phyloP scores from a whole-genome alignment of 306 rosid species.

The Elaeagnus macrophylla region DNA sequence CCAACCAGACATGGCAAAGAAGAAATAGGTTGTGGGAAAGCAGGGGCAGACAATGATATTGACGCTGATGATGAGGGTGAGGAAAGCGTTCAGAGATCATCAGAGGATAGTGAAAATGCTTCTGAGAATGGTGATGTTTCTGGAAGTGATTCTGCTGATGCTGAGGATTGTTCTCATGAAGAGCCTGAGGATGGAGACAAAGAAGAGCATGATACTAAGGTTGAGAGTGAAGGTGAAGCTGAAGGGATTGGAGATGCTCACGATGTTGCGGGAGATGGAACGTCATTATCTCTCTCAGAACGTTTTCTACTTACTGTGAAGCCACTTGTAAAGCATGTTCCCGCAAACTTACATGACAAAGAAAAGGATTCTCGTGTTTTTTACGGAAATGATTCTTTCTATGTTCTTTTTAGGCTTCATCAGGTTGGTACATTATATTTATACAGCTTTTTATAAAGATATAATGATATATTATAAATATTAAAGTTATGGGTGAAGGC shows the following conservation, averaged over 20 bases:
- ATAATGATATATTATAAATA: neutral
- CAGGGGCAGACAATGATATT: constrained; percentile 70
- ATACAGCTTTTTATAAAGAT: neutral
- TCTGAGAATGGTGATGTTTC: constrained; percentile 87
- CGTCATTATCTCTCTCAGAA: constrained; percentile 65
- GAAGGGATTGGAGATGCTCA: constrained; percentile 96
- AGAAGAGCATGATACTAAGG: constrained; percentile 61
- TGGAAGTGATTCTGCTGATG: constrained; percentile 92
- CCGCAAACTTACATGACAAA: constrained; percentile 49
- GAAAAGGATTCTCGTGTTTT: constrained; percentile 59
- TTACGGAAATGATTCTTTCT: constrained; percentile 91
- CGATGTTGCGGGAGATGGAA: constrained; percentile 85
- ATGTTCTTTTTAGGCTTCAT: constrained; percentile 93
- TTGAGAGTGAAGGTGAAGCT: constrained; percentile 98
- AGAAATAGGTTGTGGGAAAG: constrained; percentile 54
- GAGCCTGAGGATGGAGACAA: constrained; percentile 86
- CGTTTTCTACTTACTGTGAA: constrained; percentile 71
- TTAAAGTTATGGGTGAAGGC: too few species aligned
- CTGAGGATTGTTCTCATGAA: constrained; percentile 89
- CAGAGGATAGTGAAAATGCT: constrained; percentile 94
- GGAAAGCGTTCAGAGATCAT: constrained; percentile 89
- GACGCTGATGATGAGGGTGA: constrained; percentile 94
- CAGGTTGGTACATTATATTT: constrained; percentile 42
- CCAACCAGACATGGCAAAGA: constrained; percentile 49
- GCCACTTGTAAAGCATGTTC: constrained; percentile 82